These are phyloP conservation scores for Colletotrichum shisoi DNA, from an alignment of 2,329 filamentous ascomycete species.

Conservation along the genomic window DNA sequence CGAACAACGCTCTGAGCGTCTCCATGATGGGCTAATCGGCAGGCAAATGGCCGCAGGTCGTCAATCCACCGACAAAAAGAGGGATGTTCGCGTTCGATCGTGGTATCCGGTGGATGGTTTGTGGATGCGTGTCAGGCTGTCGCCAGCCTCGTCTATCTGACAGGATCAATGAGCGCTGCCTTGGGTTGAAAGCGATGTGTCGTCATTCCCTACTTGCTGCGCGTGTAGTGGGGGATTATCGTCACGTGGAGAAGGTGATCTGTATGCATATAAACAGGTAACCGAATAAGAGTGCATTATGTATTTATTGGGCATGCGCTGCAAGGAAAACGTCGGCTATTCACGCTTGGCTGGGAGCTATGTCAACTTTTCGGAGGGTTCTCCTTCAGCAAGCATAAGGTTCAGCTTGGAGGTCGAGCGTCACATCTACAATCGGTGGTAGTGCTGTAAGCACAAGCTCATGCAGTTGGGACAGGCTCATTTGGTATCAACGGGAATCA, in stretches of 20 bases:
- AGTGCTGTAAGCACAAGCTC: background rate
- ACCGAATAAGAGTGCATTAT: background rate
- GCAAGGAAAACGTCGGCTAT: constrained; percentile 7
- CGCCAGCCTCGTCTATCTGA: constrained; percentile 34
- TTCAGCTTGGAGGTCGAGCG: constrained; percentile 23
- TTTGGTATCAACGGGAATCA: background rate
- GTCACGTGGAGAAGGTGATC: constrained; percentile 32
- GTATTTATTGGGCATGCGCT: background rate
- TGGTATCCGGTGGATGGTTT: background rate
- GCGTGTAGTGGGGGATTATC: constrained; percentile 31
- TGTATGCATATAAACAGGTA: constrained; percentile 1
- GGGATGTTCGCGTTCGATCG: background rate
- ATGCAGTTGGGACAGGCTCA: background rate
- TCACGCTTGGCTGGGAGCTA: background rate
- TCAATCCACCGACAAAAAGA: constrained; percentile 1
- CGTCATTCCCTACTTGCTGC: constrained; percentile 32
- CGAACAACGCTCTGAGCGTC: constrained; percentile 83
- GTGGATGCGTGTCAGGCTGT: constrained; percentile 26
- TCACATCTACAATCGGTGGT: background rate
- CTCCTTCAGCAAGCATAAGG: background rate
- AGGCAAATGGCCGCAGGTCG: constrained; percentile 12
- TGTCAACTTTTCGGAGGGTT: no score
- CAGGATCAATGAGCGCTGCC: constrained; percentile 32
- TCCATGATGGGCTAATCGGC: constrained; percentile 70
- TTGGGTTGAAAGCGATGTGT: constrained; percentile 35